phyloP scores from a whole-genome alignment of 306 rosid species.

The Vicia sativa region DNA sequence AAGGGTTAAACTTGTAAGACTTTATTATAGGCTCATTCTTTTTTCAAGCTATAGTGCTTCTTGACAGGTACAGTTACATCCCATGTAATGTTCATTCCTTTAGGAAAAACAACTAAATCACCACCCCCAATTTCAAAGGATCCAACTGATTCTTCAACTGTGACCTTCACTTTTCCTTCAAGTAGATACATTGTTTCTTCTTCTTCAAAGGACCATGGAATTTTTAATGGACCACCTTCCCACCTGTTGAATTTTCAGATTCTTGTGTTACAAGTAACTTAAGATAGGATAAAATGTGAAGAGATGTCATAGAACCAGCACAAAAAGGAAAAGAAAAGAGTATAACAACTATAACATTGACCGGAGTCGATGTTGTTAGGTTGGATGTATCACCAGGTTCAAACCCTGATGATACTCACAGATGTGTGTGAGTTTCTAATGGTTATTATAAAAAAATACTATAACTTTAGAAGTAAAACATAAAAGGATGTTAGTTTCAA shows the following conservation, averaged over 20 bases:
- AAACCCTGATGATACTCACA: too few relatives aligned
- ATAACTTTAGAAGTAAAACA: too few relatives aligned
- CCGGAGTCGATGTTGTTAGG: too few relatives aligned
- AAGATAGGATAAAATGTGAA: conserved; percentile 7
- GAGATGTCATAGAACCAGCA: conserved; percentile 1
- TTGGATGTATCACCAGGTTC: too few relatives aligned
- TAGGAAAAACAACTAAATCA: conserved; percentile 58
- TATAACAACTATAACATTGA: not conserved
- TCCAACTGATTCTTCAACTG: conserved; percentile 43
- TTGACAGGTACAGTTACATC: conserved; percentile 54
- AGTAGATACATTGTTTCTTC: conserved; percentile 59
- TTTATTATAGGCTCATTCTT: conserved; percentile 29
- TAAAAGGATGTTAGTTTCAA: not conserved
- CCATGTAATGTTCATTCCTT: conserved; percentile 68
- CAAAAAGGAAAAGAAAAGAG: conserved; percentile 17
- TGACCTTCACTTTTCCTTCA: conserved; percentile 58
- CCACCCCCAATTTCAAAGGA: conserved; percentile 61
- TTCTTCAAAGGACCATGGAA: conserved; percentile 51
- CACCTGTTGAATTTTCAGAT: conserved; percentile 41
- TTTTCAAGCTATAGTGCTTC: conserved; percentile 54
- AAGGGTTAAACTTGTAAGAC: not conserved
- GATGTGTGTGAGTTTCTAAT: too few relatives aligned
- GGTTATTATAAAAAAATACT: too few relatives aligned
- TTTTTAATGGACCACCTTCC: conserved; percentile 52
- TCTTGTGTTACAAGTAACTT: conserved; percentile 12